Base-by-base conservation (phyloP, 2,329 filamentous ascomycete species). In the Monosporascus sp. region DNA sequence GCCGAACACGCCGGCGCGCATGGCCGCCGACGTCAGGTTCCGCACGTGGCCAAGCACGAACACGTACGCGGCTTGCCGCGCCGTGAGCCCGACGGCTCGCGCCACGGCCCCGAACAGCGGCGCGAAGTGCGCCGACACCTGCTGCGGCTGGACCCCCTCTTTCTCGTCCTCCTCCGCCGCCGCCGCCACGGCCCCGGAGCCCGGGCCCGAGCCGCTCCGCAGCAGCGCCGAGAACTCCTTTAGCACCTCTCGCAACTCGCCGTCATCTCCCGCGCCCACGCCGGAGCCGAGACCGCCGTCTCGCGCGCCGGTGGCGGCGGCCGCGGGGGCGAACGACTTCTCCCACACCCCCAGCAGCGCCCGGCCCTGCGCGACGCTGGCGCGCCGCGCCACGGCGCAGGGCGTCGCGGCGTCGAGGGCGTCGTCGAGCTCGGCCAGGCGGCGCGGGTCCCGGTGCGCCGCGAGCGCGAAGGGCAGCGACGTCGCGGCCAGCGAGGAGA, bases 261-360 rank as follows among this genome's bases (percentile, higher is more conserved):
- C 31, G 11, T 35, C 31, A 14, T 14, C 11, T 5, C 1, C 7
- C 58, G 54, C 37, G 59, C 38, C n/a, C 65, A 43, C 8, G 56
- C 56, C 7, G 65, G 60, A 20, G 15, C 63, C 55, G 46, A 52
- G 52, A 43, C 52, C 38, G 52, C 55, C 41, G 48, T 47, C 1
- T 31, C 35, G 9, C 44, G 40, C 20, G 61, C 50, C 64, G 48
- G 52, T 54, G 0, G 51, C 48, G 7, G 70, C 61, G 3, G 74
- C 55, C 4, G 72, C 71, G 3, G 67, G 55, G 11, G 74, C 75
- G 59, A 90, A 84, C 18, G 85, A 87, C 51, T 86, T 78, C 65
- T 92, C 88, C 88, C 88, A 94, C 31, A 94, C 82, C 6, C 79
- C 78, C 8, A 93, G 75, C 54, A 94, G 72, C 4, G 89, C 89